Evolutionary conservation across 352 stramenopile species (phyloP).

Genomic region (Pythium chondricola): DNA sequence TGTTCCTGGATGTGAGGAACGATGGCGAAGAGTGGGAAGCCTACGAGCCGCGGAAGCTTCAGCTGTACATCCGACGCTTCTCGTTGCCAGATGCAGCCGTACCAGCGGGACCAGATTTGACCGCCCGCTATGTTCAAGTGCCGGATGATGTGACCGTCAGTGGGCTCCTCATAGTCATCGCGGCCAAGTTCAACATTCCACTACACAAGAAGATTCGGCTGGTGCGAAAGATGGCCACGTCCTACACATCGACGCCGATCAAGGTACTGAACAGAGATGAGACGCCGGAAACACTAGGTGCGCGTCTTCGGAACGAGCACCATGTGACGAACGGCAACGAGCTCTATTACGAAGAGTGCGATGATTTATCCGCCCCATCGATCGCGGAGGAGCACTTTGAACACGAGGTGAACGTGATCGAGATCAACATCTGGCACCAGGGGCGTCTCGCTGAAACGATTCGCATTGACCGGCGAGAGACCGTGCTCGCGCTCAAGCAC

Average conservation of each 20-base stretch:
- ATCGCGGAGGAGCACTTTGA: slow-evolving; percentile 62
- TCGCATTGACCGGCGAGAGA: slow-evolving; percentile 70
- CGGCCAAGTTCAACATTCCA: slow-evolving; percentile 46
- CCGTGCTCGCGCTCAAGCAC: slow-evolving; percentile 48
- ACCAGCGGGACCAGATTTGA: slow-evolving; percentile 17
- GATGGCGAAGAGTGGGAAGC: slow-evolving; percentile 55
- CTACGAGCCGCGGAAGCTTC: slow-evolving; percentile 55
- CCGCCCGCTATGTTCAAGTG: slow-evolving; percentile 56
- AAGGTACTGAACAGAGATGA: slow-evolving; percentile 62
- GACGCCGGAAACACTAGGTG: slow-evolving; percentile 28
- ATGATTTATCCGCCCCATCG: slow-evolving; percentile 35
- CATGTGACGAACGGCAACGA: slow-evolving; percentile 63
- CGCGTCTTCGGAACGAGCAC: slow-evolving; percentile 53
- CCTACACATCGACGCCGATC: slow-evolving; percentile 56
- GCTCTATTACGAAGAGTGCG: slow-evolving; percentile 65
- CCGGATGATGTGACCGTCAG: slow-evolving; percentile 52
- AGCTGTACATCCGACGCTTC: slow-evolving; percentile 71
- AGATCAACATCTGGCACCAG: slow-evolving; percentile 65
- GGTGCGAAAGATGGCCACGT: slow-evolving; percentile 59
- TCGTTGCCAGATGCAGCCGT: slow-evolving; percentile 11
- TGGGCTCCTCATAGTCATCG: slow-evolving; percentile 38
- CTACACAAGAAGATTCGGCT: slow-evolving; percentile 39
- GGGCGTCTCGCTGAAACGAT: slow-evolving; percentile 37
- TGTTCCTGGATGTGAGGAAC: slow-evolving; percentile 67
- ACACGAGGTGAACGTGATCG: slow-evolving; percentile 74